Evolutionary conservation across 257 asterid species (phyloP), one percentile per base, ranked within the genome.

Genomic region (Solanum megistacrolobum): DNA sequence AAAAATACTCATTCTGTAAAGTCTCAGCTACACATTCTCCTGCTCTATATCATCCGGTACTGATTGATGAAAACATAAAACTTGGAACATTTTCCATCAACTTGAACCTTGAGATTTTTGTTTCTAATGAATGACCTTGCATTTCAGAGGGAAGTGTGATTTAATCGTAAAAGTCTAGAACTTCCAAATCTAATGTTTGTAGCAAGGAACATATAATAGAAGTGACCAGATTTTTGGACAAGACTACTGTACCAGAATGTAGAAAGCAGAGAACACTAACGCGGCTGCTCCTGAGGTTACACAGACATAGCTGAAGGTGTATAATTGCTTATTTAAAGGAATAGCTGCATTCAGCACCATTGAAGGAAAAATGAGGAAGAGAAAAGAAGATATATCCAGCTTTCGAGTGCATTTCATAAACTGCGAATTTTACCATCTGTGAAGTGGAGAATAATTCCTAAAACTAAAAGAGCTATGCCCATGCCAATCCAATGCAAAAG

Each of bases 201-300:
- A 29, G 38, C 65, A 41, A 52, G 32, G 84, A 79, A 79, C 36
- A n/a, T 13, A 41, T 7, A 43, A 41, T 25, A 43, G 34, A 79
- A 38, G 34, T 76, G 31, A 27, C n/a, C n/a, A 78, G 84, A 71
- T 16, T 21, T 38, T 71, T 29, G 21, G 81, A 41, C 39, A 73
- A n/a, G 65, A 74, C 31, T 72, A 48, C 52, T 12, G 62, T 89
- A 88, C 97, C 98, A 94, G 79, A 60, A 93, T 71, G 92, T 95
- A 95, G 91, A 92, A 89, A n/a, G 88, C 87, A 6, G 95, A 94
- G 88, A 95, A 95, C 85, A 92, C 95, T 20, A 95, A 86, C 10
- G 95, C 94, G 55, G 98, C 98, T 69, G 95, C 92, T 84, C 98
- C 96, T 7, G 95, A 93, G 9, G 98, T 95, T 69, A 94, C 93